Percentiles rank a stretch among this genome's conserved stretches.
These are phyloP conservation scores for Neopestalotiopsis sp. DNA, from an alignment of 2,329 filamentous ascomycete species.

Conservation along the genomic window DNA sequence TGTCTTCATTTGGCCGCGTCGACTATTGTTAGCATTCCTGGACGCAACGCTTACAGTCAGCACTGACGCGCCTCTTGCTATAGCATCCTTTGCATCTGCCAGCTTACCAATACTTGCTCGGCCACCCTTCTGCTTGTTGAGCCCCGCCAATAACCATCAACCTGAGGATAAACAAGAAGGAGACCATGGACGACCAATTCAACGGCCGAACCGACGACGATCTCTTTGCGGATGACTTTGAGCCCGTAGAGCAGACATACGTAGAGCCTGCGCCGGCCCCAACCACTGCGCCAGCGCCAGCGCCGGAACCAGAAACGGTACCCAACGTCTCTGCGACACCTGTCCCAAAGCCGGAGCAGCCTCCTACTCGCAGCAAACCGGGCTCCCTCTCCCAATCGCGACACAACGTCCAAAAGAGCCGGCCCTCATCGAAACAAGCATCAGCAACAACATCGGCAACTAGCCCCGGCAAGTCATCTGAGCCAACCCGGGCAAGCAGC, in stretches of 20 bases:
- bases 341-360: constrained; percentile 14
- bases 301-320: constrained; percentile 6
- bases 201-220: constrained; percentile 66
- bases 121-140: not conserved
- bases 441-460: not conserved
- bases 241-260: constrained; percentile 51
- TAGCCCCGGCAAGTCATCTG: constrained; percentile 11
- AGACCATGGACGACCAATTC: constrained; percentile 64
- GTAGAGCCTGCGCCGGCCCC: constrained; percentile 12
- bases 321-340: constrained; percentile 16
- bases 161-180: not conserved
- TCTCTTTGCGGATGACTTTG: constrained; percentile 67
- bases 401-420: constrained; percentile 19
- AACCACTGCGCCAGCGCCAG: constrained; percentile 20
- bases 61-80: no score
- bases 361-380: constrained; percentile 4
- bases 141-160: not conserved
- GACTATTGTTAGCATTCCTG: no score
- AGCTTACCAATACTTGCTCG: not conserved
- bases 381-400: constrained; percentile 20
- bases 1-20: no score
- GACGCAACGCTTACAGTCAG: no score
- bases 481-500: constrained; percentile 18
- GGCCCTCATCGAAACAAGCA: constrained; percentile 11
- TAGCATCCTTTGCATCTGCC: no score